Conservation (phyloP, 176 grass and related monocot genomes). For the Rhynchospora breviuscula region DNA sequence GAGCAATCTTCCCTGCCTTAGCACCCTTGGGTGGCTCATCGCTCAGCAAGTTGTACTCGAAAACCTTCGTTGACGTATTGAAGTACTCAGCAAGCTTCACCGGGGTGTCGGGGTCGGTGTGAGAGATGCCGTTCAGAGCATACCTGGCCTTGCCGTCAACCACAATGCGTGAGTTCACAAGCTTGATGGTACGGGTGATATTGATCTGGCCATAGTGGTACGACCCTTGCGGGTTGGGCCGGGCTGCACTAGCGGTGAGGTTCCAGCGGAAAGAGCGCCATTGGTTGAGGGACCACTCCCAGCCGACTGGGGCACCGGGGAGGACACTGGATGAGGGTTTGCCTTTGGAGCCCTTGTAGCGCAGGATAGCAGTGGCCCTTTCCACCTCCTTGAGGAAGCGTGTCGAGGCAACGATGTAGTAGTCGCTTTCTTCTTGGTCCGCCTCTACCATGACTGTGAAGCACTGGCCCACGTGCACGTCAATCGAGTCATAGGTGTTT, state of each 20-base stretch:
- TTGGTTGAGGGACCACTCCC: conserved; percentile 42
- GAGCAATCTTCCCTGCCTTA: neutral
- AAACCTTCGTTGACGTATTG: neutral
- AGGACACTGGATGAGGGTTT: neutral
- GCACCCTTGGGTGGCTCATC: neutral
- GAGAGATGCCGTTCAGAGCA: conserved; percentile 30
- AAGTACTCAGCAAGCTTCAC: conserved; percentile 43
- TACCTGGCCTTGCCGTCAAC: conserved; percentile 15
- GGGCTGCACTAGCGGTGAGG: conserved; percentile 42
- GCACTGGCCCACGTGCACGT: conserved; percentile 34
- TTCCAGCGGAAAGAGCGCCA: conserved; percentile 47
- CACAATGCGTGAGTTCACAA: conserved; percentile 19
- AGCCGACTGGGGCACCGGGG: conserved; percentile 17
- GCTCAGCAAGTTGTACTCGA: conserved; percentile 19
- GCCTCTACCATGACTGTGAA: conserved; percentile 22
- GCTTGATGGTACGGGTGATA: conserved; percentile 47
- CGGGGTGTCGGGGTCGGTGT: conserved; percentile 23
- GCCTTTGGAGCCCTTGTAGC: conserved; percentile 23
- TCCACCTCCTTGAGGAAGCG: conserved; percentile 25
- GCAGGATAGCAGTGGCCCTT: conserved; percentile 14
- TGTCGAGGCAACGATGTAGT: conserved; percentile 21
- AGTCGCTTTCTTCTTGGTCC: conserved; percentile 15
- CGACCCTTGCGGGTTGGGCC: conserved; percentile 42
- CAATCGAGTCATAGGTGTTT: conserved; percentile 19
- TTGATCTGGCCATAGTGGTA: conserved; percentile 45